phyloP scores from a whole-genome alignment of 2,329 filamentous ascomycete species.

The Teratosphaeria pseudoeucalypti region DNA sequence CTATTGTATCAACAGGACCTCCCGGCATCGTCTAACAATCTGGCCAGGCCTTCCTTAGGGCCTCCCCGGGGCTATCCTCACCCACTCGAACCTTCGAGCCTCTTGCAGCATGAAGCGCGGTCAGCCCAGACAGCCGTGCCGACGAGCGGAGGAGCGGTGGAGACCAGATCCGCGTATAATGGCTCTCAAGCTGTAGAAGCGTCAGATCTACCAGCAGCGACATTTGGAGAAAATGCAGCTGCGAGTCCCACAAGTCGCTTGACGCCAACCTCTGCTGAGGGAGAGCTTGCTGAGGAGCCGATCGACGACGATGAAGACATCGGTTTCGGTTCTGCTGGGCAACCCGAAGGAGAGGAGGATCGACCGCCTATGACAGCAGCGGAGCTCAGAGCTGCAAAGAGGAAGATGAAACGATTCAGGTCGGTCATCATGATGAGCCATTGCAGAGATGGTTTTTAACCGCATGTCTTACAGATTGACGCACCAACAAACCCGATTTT shows the following conservation, averaged over 20 bases:
- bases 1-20: background rate
- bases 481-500: slow-evolving; percentile 90
- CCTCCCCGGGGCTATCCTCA: slow-evolving; percentile 36
- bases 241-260: slow-evolving; percentile 36
- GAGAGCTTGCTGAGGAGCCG: slow-evolving; percentile 29
- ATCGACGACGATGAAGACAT: slow-evolving; percentile 27
- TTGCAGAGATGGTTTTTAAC: background rate
- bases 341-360: slow-evolving; percentile 20
- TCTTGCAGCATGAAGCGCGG: slow-evolving; percentile 3
- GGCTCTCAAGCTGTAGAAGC: slow-evolving; percentile 5
- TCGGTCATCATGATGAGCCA: slow-evolving; percentile 23
- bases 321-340: slow-evolving; percentile 26
- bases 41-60: slow-evolving; percentile 27
- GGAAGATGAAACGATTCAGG: slow-evolving; percentile 67
- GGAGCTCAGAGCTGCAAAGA: slow-evolving; percentile 39
- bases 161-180: slow-evolving; percentile 10
- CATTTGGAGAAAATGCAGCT: slow-evolving; percentile 35
- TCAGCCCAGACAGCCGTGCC: slow-evolving; percentile 2
- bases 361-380: slow-evolving; percentile 33
- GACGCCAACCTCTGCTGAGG: slow-evolving; percentile 35
- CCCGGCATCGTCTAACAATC: background rate
- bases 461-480: slow-evolving; percentile 53
- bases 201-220: slow-evolving; percentile 11
- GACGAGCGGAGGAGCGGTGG: slow-evolving; percentile 1
- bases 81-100: slow-evolving; percentile 26